Evolutionary conservation across 1,139 yeast genomes (phyloP), one percentile per base, ranked within the genome.

Genomic region (Candida gigantensis): DNA sequence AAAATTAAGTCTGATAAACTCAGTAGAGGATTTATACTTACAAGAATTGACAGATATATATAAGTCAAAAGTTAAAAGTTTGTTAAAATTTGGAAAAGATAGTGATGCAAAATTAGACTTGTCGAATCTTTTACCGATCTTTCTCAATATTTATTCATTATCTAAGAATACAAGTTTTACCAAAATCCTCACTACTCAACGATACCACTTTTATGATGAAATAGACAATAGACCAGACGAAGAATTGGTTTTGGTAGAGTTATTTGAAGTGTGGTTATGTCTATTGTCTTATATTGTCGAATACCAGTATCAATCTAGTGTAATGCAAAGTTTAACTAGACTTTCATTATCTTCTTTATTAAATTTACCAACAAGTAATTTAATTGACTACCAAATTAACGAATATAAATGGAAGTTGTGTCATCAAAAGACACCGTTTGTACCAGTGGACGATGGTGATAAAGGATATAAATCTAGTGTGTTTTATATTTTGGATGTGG

Each of bases 391-490:
- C 24, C 53, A 52, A 17, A 62, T 71, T 15, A 58, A 70, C 37
- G 75, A 69, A 42, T 60, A 56, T 41, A 58, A 58, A 34, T 68
- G 73, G 71, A 70, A 69, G 41, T 45, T 69, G 30, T 65, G 72
- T 32, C 75, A 65, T 41, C 75, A 69, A 35, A 60, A 57, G 36
- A 28, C 44, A 5, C 74, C 75, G 1, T 44, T 65, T 12, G 48
- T 70, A 2, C 69, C 69, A 3, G 48, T 48, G 14, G 58, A 56
- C 36, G 34, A 46, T 2, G 57, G 49, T 2, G 45, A 52, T 6
- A 50, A 46, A 16, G 65, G 62, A 0, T 40, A 50, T 27, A 68
- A 67, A 35, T 53, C 65, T 1, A 43, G 65, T 17, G 43, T 61
- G 31, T 59, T 68, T 26, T 71, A 70, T 42, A 59, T 68, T 11